phyloP scores from a whole-genome alignment of 495 filamentous ascomycete species.

The Jackrogersella minutella region DNA sequence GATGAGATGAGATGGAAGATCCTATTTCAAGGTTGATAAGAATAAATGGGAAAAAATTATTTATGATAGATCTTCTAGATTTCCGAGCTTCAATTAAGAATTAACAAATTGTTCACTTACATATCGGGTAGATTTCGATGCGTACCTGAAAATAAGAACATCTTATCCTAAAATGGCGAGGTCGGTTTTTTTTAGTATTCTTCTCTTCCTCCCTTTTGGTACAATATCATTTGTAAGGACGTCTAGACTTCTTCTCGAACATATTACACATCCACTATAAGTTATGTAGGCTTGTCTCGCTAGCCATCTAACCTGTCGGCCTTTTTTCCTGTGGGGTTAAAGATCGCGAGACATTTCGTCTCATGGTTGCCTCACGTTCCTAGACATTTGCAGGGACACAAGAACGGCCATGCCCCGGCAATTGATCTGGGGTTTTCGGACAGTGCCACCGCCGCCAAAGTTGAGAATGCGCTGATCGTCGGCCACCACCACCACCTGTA shows the following conservation, averaged over 20 bases:
- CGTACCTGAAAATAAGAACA: neutral
- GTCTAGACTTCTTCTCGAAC: conserved; percentile 11
- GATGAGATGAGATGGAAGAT: too few species aligned
- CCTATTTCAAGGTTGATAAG: too few species aligned
- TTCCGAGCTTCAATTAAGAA: too few species aligned
- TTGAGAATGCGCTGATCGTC: neutral
- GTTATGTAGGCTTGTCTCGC: conserved; percentile 15
- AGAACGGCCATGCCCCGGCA: conserved; percentile 26
- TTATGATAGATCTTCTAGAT: too few species aligned
- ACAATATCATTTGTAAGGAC: neutral
- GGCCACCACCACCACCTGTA: neutral
- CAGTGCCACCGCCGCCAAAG: neutral
- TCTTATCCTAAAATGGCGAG: conserved; percentile 15
- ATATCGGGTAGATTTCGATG: neutral
- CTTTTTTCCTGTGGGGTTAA: conserved; percentile 4
- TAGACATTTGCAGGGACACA: conserved; percentile 31
- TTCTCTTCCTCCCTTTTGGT: neutral
- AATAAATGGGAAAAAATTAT: too few species aligned
- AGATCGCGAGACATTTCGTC: conserved; percentile 37
- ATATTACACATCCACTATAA: conserved; percentile 19
- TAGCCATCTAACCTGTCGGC: conserved; percentile 2
- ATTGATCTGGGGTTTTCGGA: conserved; percentile 3
- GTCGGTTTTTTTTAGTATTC: conserved; percentile 1
- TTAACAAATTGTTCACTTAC: neutral
- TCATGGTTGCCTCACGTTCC: conserved; percentile 31